Conservation (phyloP, 176 grass and related monocot species). For the Lolium rigidum region DNA sequence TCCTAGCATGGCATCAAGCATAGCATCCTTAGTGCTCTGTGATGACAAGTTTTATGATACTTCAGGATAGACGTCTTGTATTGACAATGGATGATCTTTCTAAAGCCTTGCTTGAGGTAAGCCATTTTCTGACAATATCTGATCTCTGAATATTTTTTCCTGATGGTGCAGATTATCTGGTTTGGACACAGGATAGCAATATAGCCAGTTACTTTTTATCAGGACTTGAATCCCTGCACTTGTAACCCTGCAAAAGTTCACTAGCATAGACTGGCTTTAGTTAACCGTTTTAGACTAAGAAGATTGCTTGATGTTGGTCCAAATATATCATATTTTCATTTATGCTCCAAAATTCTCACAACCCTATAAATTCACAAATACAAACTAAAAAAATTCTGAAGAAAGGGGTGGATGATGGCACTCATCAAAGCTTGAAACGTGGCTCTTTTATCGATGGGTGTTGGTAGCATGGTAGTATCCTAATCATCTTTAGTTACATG, state of each 20-base stretch:
- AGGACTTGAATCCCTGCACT: background rate
- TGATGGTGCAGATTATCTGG: background rate
- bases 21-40: constrained; percentile 16
- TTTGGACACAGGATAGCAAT: background rate
- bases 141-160: background rate
- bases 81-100: constrained; percentile 99
- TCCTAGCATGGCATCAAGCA: constrained; percentile 7
- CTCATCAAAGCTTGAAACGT: no score
- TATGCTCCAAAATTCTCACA: constrained; percentile 18
- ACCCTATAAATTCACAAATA: no score
- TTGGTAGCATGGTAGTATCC: no score
- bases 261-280: background rate
- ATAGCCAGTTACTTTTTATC: background rate
- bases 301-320: background rate
- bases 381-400: no score
- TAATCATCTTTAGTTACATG: background rate
- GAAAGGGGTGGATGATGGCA: no score
- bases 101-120: constrained; percentile 86
- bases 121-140: constrained; percentile 12
- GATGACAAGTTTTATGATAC: constrained; percentile 19
- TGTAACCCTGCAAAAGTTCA: background rate
- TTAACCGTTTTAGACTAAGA: background rate
- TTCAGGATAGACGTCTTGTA: constrained; percentile 94
- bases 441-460: no score
- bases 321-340: constrained; percentile 25